phyloP scores from a whole-genome alignment of 106 monocot species.

The Alisma plantagoaquatica region DNA sequence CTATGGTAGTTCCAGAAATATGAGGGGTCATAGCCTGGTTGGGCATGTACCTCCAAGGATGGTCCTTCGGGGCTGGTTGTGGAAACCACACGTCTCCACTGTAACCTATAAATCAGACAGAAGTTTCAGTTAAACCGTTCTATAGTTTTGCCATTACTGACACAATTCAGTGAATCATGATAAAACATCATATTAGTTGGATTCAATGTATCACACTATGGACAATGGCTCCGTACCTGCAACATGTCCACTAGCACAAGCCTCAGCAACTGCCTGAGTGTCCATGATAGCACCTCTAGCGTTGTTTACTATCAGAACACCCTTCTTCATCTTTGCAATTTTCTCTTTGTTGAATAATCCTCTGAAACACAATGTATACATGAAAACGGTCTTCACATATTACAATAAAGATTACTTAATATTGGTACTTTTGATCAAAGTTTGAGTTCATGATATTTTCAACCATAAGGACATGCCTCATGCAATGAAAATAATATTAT shows the following conservation, averaged over 20 bases:
- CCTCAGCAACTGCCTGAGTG: conserved; percentile 85
- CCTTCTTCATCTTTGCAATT: conserved; percentile 89
- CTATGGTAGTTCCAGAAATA: conserved; percentile 88
- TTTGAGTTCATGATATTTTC: no score
- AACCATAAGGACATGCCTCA: no score
- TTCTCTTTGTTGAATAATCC: conserved; percentile 82
- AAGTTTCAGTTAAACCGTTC: no score
- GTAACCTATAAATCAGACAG: conserved; percentile 46
- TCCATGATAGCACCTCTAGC: conserved; percentile 96
- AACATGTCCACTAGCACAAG: conserved; percentile 78
- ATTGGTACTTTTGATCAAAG: no score
- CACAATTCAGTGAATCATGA: no score
- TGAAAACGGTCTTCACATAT: no score
- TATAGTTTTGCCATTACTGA: no score
- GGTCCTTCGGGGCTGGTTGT: conserved; percentile 96
- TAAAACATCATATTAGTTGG: no score
- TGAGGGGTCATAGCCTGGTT: conserved; percentile 99
- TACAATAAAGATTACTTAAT: no score
- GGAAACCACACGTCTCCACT: conserved; percentile 98
- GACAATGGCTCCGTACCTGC: no score
- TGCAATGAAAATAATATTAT: no score
- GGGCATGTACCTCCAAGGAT: conserved; percentile 95
- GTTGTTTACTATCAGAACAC: conserved; percentile 94
- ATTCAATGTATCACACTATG: no score
- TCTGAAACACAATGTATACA: conserved; percentile 38